Base-by-base conservation (phyloP, 176 grass and related monocot genomes). In the Raddia guianensis region DNA sequence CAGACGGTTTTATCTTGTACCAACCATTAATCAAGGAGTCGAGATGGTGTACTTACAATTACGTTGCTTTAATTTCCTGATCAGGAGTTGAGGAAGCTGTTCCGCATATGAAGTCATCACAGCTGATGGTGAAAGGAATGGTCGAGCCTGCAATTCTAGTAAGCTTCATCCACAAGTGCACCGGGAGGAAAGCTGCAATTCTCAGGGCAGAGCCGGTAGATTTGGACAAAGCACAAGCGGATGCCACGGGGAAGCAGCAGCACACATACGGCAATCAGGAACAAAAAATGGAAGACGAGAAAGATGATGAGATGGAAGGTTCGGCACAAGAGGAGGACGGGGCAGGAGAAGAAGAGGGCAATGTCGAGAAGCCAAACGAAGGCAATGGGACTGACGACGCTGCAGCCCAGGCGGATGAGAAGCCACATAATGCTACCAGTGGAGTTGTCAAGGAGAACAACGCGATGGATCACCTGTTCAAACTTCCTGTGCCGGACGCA, bases 51-150 rank as follows among this genome's bases (percentile, higher is more conserved):
- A 19, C 2, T 46, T 5, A 45, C 5, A 0, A n/a, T 3, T 5
- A 16, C 35, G 19, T 68, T 8, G 43, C 20, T 18, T n/a, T 7
- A 20, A 34, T 18, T 4, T 11, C 37, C 15, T 63, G 5, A 66
- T 59, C 89, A 91, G 89, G 89, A 14, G 89, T 87, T 12, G 80
- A 87, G 48, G 89, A 86, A 42, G 89, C 58, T 3, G 75, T 70
- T 14, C 70, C 75, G 3, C 49, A 87, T 14, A 65, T 91, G 14
- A 87, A 87, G 68, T 83, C 74, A 0, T 91, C 89, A 0, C 74
- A 83, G 15, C n/a, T 91, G 69, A 66, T 47, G 62, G 89, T 91
- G 70, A 84, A 78, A 58, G 89, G 89, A 0, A 48, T 18, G 12
- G 49, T 91, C 20, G 89, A 91, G 75, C 89, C 89, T 1, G 83